phyloP scores from a whole-genome alignment of 129 eudicot genomes.

The Lactuca saligna region DNA sequence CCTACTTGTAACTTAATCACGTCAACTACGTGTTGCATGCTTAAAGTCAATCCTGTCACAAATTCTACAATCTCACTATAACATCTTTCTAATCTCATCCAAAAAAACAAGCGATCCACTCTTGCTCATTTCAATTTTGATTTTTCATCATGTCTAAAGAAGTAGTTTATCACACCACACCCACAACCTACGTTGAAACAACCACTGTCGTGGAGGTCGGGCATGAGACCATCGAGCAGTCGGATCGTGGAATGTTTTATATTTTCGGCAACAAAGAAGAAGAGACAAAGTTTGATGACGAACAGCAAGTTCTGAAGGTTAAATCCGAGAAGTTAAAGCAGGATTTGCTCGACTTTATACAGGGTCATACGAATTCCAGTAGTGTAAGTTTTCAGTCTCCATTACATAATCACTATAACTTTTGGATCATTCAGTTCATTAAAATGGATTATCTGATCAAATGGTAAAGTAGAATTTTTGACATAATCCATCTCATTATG shows the following conservation, averaged over 20 bases:
- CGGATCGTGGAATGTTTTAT: slow-evolving; percentile 62
- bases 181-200: slow-evolving; percentile 16
- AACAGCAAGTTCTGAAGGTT: slow-evolving; percentile 51
- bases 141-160: slow-evolving; percentile 52
- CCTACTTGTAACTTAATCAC: slow-evolving; percentile 31
- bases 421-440: not conserved
- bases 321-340: slow-evolving; percentile 36
- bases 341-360: slow-evolving; percentile 38
- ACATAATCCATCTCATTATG: too few relatives aligned
- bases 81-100: slow-evolving; percentile 9
- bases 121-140: not conserved
- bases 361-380: slow-evolving; percentile 51
- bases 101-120: too few relatives aligned
- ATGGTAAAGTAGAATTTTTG: too few relatives aligned
- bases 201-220: slow-evolving; percentile 23
- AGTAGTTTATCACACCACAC: slow-evolving; percentile 32
- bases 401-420: too few relatives aligned
- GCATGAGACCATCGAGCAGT: slow-evolving; percentile 36
- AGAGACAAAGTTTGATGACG: slow-evolving; percentile 38
- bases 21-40: slow-evolving; percentile 34
- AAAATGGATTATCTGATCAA: not conserved
- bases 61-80: slow-evolving; percentile 12
- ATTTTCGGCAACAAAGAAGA: slow-evolving; percentile 56
- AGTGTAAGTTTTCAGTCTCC: slow-evolving; percentile 55
- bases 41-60: slow-evolving; percentile 32